A percentile compares a stretch with the other conserved stretches of the same genome.
Conservation (phyloP, 2,329 filamentous ascomycete species). For the Hypomyces rosellus region DNA sequence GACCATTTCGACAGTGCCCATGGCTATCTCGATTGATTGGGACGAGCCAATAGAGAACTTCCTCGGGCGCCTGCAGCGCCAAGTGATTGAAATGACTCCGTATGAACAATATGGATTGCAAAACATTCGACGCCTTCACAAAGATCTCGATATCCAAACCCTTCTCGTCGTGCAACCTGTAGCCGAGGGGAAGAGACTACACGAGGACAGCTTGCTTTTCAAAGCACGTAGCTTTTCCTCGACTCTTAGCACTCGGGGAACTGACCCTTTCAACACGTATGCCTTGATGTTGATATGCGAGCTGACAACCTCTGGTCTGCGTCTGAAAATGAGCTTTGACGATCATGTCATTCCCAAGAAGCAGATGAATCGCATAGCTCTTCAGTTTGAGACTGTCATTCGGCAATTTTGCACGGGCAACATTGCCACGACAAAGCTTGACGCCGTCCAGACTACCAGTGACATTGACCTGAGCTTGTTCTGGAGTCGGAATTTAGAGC, state of each 20-base stretch:
- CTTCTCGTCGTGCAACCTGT: conserved; percentile 6
- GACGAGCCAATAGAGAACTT: conserved; percentile 6
- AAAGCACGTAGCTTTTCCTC: conserved; percentile 7
- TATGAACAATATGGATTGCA: conserved; percentile 22
- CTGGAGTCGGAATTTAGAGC: background rate
- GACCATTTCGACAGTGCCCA: conserved; percentile 13
- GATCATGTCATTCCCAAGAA: background rate
- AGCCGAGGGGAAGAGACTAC: conserved; percentile 2
- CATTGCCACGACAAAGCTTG: background rate
- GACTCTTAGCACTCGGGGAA: conserved; percentile 4
- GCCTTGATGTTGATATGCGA: conserved; percentile 7
- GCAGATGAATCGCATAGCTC: conserved; percentile 1
- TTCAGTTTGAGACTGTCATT: conserved; percentile 9
- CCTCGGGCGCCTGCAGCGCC: conserved; percentile 17
- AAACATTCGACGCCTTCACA: conserved; percentile 18
- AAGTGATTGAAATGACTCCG: conserved; percentile 15
- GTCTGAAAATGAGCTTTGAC: conserved; percentile 5
- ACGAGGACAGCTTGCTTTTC: conserved; percentile 3
- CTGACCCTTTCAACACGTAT: conserved; percentile 7
- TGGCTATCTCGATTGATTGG: conserved; percentile 7
- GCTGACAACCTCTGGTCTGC: background rate
- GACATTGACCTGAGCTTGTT: conserved; percentile 1
- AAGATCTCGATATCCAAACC: conserved; percentile 1
- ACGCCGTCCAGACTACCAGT: background rate
- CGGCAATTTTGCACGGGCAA: background rate